Evolutionary conservation across 2,329 filamentous ascomycete species (phyloP), one percentile per base, ranked within the genome.

Genomic region (Aspergillus fijiensis): DNA sequence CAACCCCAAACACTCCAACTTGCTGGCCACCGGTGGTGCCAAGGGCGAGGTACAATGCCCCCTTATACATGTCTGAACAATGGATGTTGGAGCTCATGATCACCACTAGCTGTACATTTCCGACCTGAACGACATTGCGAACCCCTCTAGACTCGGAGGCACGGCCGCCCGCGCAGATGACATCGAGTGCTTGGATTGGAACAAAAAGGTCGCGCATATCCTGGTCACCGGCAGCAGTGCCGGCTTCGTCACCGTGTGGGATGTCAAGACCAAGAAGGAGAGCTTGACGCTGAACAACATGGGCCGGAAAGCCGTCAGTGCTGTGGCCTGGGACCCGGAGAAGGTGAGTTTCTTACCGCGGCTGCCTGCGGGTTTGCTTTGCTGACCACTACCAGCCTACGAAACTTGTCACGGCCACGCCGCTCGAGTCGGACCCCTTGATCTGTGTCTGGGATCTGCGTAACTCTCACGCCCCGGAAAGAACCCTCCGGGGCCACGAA

Each of bases 221-320:
- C 81, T 99, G 67, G 95, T 94, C 19, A 98, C 94, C 10, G 95
- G 95, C 66, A 94, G 93, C 73, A 90, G 87, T 63, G 93, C 92
- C 53, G 95, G 95, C 4, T 96, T 98, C 71, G 93, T 98, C 39
- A 98, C 95, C 2, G 94, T 99, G 19, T 99, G 95, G 95, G 95
- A 99, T 79, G 84, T 98, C 65, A 97, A 96, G 82, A 92, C 91
- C 12, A 98, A 96, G 85, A 97, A 96, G 80, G 92, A 96, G 69
- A 97, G 93, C 58, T 81, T 99, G 77, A 97, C 93, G 39, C 82
- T 99, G 65, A 99, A 97, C 82, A 90, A 91, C 73, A 81, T 83
- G 65, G 95, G 91, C 72, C 87, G 95, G 64, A 99, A 97, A 79
- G 85, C 93, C 57, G 92, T 98, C 70, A 97, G 93, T 77, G 89